Evolutionary conservation across 371 early-diverging fungal species (phyloP).

Genomic region (Lichtheimia ramosa): DNA sequence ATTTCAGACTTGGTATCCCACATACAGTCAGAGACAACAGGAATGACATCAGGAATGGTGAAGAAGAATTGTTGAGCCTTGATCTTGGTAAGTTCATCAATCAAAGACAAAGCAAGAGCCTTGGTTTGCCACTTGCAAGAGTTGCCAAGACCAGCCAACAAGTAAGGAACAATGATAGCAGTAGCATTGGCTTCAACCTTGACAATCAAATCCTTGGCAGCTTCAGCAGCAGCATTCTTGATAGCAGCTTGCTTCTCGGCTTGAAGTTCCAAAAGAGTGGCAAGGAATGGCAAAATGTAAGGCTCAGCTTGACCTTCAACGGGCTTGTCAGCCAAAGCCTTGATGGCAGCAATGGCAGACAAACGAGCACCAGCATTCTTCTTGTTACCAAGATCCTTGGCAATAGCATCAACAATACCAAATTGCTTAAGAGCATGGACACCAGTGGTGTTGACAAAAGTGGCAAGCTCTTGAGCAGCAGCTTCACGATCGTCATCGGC

Average conservation of each 20-base stretch:
- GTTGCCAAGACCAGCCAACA: slow-evolving; percentile 60
- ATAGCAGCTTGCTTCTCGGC: slow-evolving; percentile 69
- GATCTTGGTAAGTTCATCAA: slow-evolving; percentile 53
- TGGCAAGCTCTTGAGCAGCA: slow-evolving; percentile 55
- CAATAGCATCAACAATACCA: slow-evolving; percentile 55
- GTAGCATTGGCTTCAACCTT: slow-evolving; percentile 58
- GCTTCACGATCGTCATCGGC: slow-evolving; percentile 57
- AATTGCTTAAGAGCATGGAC: slow-evolving; percentile 56
- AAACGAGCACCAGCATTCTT: slow-evolving; percentile 67
- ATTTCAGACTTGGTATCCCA: slow-evolving; percentile 75
- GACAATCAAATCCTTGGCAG: slow-evolving; percentile 51
- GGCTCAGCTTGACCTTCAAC: slow-evolving; percentile 60
- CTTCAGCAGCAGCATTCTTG: slow-evolving; percentile 53
- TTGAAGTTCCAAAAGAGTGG: slow-evolving; percentile 57
- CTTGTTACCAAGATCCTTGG: slow-evolving; percentile 59
- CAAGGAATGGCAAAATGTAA: slow-evolving; percentile 54
- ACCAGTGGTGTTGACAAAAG: slow-evolving; percentile 49
- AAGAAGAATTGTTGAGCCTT: slow-evolving; percentile 60
- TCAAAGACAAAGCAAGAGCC: slow-evolving; percentile 58
- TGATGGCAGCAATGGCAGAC: slow-evolving; percentile 63
- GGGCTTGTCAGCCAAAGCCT: slow-evolving; percentile 49
- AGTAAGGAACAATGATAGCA: slow-evolving; percentile 54
- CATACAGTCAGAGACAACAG: slow-evolving; percentile 71
- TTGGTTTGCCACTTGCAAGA: slow-evolving; percentile 81
- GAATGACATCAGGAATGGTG: slow-evolving; percentile 70